A percentile compares a stretch with the other conserved stretches of the same genome.
phyloP scores from a whole-genome alignment of 768 basidiomycete genomes.

The Trametes cubensis region DNA sequence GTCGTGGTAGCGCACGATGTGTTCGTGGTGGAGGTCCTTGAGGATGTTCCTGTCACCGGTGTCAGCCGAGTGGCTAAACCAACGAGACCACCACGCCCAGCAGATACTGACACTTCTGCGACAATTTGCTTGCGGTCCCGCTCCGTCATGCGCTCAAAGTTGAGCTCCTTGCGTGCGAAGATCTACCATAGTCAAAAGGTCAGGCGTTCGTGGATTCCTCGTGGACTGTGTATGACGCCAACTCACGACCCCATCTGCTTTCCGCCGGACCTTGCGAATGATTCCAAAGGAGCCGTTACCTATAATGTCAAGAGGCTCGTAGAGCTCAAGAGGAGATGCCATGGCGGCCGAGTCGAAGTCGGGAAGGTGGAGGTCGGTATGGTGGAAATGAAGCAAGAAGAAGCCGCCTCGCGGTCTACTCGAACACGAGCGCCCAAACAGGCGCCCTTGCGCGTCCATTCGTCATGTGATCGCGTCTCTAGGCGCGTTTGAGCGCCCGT shows the following conservation, averaged over 20 bases:
- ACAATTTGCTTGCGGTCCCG: conserved; percentile 96
- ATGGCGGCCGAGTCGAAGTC: conserved; percentile 20
- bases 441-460: conserved; percentile 13
- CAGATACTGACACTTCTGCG: conserved; percentile 85
- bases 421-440: conserved; percentile 21
- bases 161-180: conserved; percentile 92
- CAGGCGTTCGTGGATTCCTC: conserved; percentile 2
- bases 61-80: conserved; percentile 8
- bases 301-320: conserved; percentile 88
- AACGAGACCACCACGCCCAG: background rate
- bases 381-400: conserved; percentile 16
- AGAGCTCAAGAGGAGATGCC: conserved; percentile 63
- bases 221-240: conserved; percentile 1
- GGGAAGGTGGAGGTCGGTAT: conserved; percentile 3
- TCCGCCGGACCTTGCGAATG: conserved; percentile 90
- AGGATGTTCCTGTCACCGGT: conserved; percentile 77
- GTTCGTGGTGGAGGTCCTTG: conserved; percentile 91
- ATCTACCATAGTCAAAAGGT: conserved; percentile 45
- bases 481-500: background rate
- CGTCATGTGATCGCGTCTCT: conserved; percentile 19
- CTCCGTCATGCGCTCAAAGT: conserved; percentile 96
- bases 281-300: conserved; percentile 98
- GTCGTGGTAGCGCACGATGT: conserved; percentile 96
- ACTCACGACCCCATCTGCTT: conserved; percentile 80
- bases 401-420: conserved; percentile 1